phyloP scores from a whole-genome alignment of 2,329 filamentous ascomycete genomes.

The Trichoderma atrobrunneum region DNA sequence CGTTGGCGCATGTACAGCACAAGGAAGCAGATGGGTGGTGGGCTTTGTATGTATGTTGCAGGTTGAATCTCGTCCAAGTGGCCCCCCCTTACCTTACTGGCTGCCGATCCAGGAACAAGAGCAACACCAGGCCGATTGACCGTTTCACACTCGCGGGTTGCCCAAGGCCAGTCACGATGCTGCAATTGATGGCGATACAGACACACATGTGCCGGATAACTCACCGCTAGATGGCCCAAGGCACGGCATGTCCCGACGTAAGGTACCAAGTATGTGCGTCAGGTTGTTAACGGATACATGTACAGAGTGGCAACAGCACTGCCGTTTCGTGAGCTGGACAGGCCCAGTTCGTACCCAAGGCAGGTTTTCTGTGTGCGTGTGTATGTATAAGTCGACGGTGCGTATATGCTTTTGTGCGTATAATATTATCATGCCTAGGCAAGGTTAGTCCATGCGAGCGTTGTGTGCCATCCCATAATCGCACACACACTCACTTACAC shows the following conservation, averaged over 20 bases:
- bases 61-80: background rate
- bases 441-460: background rate
- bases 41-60: background rate
- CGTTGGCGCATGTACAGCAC: background rate
- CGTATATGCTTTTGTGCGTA: background rate
- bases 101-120: slow-evolving; percentile 3
- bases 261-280: background rate
- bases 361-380: background rate
- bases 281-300: background rate
- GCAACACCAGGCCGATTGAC: background rate
- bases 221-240: background rate
- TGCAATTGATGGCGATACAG: background rate
- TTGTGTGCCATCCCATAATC: background rate
- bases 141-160: background rate
- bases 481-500: background rate
- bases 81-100: background rate
- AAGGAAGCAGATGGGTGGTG: background rate
- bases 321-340: background rate
- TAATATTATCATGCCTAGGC: background rate
- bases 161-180: background rate
- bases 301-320: background rate
- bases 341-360: background rate
- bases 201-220: background rate
- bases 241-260: background rate
- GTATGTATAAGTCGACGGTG: background rate